These are phyloP conservation scores for Phytophthora brassicae DNA, from an alignment of 352 stramenopile species.

Conservation along the genomic window DNA sequence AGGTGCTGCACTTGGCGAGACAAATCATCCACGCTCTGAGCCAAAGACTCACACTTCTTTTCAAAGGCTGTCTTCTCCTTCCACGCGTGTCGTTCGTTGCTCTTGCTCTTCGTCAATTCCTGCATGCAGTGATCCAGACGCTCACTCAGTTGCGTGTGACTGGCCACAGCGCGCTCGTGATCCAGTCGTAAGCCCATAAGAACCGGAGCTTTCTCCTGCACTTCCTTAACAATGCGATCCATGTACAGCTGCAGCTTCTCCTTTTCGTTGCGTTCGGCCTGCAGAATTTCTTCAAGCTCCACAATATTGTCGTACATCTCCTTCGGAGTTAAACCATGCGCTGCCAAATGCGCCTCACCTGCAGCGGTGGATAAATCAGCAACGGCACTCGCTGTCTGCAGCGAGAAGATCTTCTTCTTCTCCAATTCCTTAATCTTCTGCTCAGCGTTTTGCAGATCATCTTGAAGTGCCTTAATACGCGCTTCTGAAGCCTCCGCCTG, in stretches of 20 bases:
- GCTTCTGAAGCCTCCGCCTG: slow-evolving; percentile 58
- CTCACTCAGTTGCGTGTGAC: slow-evolving; percentile 76
- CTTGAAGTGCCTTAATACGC: slow-evolving; percentile 56
- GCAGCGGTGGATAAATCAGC: slow-evolving; percentile 63
- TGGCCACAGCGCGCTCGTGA: slow-evolving; percentile 87
- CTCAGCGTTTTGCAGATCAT: slow-evolving; percentile 57
- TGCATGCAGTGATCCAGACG: slow-evolving; percentile 63
- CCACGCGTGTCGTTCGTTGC: slow-evolving; percentile 62
- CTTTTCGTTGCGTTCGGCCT: slow-evolving; percentile 77
- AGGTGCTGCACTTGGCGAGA: slow-evolving; percentile 92
- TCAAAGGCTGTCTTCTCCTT: slow-evolving; percentile 69
- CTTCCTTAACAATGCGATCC: slow-evolving; percentile 91
- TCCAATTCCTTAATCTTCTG: slow-evolving; percentile 57
- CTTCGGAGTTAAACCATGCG: slow-evolving; percentile 78
- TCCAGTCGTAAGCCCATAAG: slow-evolving; percentile 90
- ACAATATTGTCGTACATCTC: slow-evolving; percentile 90
- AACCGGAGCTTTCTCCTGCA: slow-evolving; percentile 90
- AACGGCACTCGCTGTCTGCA: slow-evolving; percentile 55
- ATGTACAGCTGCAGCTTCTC: slow-evolving; percentile 91
- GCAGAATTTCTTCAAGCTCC: slow-evolving; percentile 83
- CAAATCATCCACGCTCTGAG: slow-evolving; percentile 87
- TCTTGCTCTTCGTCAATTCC: slow-evolving; percentile 72
- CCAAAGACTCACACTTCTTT: slow-evolving; percentile 72
- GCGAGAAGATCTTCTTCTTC: slow-evolving; percentile 58
- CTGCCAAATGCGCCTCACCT: slow-evolving; percentile 62